A percentile compares a stretch with the other conserved stretches of the same genome.
Evolutionary conservation across 2,329 filamentous ascomycete species (phyloP).

Genomic region (Fusarium sp.): DNA sequence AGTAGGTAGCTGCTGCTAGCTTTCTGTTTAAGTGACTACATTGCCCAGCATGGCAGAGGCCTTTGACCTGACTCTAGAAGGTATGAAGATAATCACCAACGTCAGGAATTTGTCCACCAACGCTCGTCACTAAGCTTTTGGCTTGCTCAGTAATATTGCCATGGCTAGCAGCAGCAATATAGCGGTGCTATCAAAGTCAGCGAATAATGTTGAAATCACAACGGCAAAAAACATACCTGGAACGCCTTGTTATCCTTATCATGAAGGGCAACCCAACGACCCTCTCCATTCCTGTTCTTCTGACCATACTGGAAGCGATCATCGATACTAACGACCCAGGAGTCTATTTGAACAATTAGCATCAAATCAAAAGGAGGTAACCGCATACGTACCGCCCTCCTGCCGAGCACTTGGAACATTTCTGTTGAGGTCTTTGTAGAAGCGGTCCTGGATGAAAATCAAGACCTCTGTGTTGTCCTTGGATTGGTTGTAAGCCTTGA

Average conservation of each 20-base stretch:
- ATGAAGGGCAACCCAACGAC: slow-evolving; percentile 31
- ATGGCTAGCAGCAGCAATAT: no score
- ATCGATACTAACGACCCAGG: slow-evolving; percentile 16
- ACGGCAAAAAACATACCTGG: slow-evolving; percentile 5
- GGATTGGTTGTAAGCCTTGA: slow-evolving; percentile 29
- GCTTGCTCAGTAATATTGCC: no score
- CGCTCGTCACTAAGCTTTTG: no score
- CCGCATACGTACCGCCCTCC: slow-evolving; percentile 19
- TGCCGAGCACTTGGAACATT: slow-evolving; percentile 12
- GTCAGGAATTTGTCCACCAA: no score
- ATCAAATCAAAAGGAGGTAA: accelerated
- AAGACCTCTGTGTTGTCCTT: slow-evolving; percentile 20
- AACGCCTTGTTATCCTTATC: slow-evolving; percentile 35
- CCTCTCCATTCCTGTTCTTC: slow-evolving; percentile 30
- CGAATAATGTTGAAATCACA: accelerated
- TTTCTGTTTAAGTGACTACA: no score
- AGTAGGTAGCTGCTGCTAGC: background rate
- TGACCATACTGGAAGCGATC: slow-evolving; percentile 39
- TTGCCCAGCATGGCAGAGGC: no score
- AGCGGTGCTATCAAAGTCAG: background rate
- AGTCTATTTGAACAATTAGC: background rate
- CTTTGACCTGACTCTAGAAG: background rate
- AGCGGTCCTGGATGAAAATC: slow-evolving; percentile 30
- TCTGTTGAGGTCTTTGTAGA: slow-evolving; percentile 17
- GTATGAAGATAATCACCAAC: slow-evolving; percentile 31